A percentile compares a stretch with the other conserved stretches of the same genome.
These are phyloP conservation scores for Penicillium sp. DNA, from an alignment of 2,329 filamentous ascomycete species.

Conservation along the genomic window DNA sequence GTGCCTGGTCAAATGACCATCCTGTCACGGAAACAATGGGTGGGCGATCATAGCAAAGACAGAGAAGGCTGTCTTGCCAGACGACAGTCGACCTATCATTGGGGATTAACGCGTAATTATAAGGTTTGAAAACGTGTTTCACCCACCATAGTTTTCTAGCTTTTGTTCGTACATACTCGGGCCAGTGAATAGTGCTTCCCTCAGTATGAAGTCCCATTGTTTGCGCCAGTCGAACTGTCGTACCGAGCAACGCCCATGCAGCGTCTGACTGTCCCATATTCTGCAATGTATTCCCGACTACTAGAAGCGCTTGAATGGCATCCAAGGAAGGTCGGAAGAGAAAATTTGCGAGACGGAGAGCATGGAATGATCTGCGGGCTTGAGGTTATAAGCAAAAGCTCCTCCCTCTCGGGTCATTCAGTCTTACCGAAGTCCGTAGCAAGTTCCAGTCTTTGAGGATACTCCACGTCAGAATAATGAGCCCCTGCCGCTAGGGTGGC, in stretches of 20 bases:
- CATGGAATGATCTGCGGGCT: slow-evolving; percentile 45
- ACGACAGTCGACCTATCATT: slow-evolving; percentile 30
- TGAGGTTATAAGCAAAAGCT: not conserved
- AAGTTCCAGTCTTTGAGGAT: slow-evolving; percentile 25
- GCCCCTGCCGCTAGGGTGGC: slow-evolving; percentile 32
- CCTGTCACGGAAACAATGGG: slow-evolving; percentile 28
- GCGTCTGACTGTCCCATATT: slow-evolving; percentile 36
- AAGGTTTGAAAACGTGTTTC: not conserved
- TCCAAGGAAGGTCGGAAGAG: slow-evolving; percentile 57
- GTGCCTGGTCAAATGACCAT: slow-evolving; percentile 19
- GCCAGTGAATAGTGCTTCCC: slow-evolving; percentile 23
- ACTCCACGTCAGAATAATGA: slow-evolving; percentile 33
- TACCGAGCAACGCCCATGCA: slow-evolving; percentile 32
- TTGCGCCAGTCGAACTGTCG: slow-evolving; percentile 34
- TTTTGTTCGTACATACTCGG: slow-evolving; percentile 25
- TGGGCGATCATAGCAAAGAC: slow-evolving; percentile 36
- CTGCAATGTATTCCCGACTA: slow-evolving; percentile 53
- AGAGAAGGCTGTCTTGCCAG: slow-evolving; percentile 39
- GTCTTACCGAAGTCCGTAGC: slow-evolving; percentile 30
- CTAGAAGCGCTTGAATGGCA: slow-evolving; percentile 57
- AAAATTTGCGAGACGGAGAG: slow-evolving; percentile 59
- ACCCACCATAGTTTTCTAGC: slow-evolving; percentile 27
- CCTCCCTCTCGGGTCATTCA: not conserved
- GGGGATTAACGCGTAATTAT: no score
- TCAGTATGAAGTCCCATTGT: slow-evolving; percentile 43